Evolutionary conservation across 2,329 filamentous ascomycete species (phyloP), one percentile per base, ranked within the genome.

Genomic region (Botrytis pseudocinerea): DNA sequence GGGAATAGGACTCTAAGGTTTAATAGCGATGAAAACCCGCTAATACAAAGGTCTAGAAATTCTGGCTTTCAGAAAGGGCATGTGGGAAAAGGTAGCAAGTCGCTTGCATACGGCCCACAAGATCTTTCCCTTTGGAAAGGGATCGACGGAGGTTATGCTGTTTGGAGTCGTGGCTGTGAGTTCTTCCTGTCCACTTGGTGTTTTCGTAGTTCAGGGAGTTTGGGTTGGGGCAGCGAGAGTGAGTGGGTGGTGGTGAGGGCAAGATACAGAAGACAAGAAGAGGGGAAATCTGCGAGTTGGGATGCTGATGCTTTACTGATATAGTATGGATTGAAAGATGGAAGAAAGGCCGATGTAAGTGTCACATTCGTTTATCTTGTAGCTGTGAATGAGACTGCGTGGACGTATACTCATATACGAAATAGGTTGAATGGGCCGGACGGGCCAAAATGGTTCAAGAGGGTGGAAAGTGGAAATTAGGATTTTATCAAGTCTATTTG

Each of bases 81-180:
- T 88, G 82, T 89, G 87, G 87, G 83, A 85, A 51, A 84, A 85
- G 64, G 84, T 89, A 5, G 79, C 82, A 1, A 82, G 82, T 61
- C 81, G 87, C 38, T 80, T 81, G 42, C 87, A 88, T 77, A 80
- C 79, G 6, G 82, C 85, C 0, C 70, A 80, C 0, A 85, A 86
- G 80, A 82, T 88, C 51, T 88, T 85, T 77, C 83, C 86, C 0
- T 87, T 86, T 77, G 85, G 85, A 12, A 73, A 80, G 4, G 80
- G 81, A 57, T 79, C 83, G 1, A 80, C 85, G 44, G 85, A 88
- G 75, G 82, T 87, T 28, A 88, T 89, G 87, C 76, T 88, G 6
- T 84, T 85, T 75, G 87, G 87, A 0, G 85, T 80, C 5, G 87
- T 89, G 20, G 83, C 83, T 32, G 71, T 73, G 25, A 73, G 71